Evolutionary conservation across 208 protist genomes (phyloP), one percentile per base, ranked within the genome.

Genomic region (Trypanosoma scelopori): DNA sequence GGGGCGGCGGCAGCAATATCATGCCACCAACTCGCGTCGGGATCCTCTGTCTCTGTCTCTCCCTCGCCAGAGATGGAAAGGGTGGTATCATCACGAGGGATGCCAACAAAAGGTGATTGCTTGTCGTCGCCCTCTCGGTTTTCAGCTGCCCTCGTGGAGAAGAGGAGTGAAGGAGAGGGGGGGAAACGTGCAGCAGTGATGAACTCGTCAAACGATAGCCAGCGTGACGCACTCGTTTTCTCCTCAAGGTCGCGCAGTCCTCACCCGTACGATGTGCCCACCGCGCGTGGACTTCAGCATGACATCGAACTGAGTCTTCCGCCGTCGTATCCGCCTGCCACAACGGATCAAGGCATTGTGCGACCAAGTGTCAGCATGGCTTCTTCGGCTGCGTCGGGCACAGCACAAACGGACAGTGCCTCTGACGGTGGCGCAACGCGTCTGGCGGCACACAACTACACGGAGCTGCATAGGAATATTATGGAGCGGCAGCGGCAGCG

Each of bases 51-150:
- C 11, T 70, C 55, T 45, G 45, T 70, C 35, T 70, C 64, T 25
- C 64, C 64, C 32, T 62, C 64, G 18, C 64, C 64, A 15, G 64
- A 70, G n/a, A 47, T 48, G 42, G 32, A 60, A 35, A 49, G 22
- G 51, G 3, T 20, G 28, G 5, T 13, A 13, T 23, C 12, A 35
- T 23, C 20, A 7, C 27, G 41, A 0, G 3, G 9, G 41, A 20
- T 28, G 53, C 39, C 49, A 25, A 57, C 22, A 22, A 37, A 15
- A 9, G 32, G 37, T 25, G 11, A 11, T 30, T 22, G 18, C 6
- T 20, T 47, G 20, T 20, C 35, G 3, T 25, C 47, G 35, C 12
- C 30, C 5, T 45, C 48, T 49, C 39, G 5, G 5, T 37, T 41
- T 32, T 56, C 41, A 35, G 46, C 1, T 13, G 15, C 23, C 35